A percentile compares a stretch with the other conserved stretches of the same genome.
Evolutionary conservation across 108 stramenopile genomes (phyloP).

Genomic region (Nitzschia palea): DNA sequence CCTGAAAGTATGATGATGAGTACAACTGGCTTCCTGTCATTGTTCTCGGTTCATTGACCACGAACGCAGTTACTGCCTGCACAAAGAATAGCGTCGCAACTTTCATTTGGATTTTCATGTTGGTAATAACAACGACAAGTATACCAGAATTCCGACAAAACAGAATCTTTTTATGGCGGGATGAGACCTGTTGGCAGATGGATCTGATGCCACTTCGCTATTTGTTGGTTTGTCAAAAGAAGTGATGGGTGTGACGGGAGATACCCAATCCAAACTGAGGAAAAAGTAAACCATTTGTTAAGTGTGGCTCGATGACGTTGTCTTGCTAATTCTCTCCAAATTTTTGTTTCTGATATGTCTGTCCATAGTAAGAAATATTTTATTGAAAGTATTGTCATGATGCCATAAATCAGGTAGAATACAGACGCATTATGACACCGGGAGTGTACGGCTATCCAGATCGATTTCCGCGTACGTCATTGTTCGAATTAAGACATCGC

Average conservation of each 20-base stretch:
- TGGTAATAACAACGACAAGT: background rate
- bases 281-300: background rate
- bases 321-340: background rate
- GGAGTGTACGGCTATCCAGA: background rate
- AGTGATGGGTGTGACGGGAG: conserved; percentile 3
- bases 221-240: background rate
- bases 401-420: background rate
- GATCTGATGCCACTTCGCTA: background rate
- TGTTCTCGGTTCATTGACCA: background rate
- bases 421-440: background rate
- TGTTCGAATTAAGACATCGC: background rate
- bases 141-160: too few relatives aligned
- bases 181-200: background rate
- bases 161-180: conserved; percentile 4
- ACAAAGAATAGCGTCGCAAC: background rate
- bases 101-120: background rate
- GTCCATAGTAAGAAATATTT: background rate
- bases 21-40: background rate
- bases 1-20: background rate
- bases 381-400: background rate
- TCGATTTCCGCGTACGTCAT: background rate
- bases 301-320: background rate
- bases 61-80: background rate
- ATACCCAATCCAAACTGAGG: background rate
- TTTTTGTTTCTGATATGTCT: background rate